These are phyloP conservation scores for Crithidia thermophila DNA, from an alignment of 208 protist species.

Conservation along the genomic window DNA sequence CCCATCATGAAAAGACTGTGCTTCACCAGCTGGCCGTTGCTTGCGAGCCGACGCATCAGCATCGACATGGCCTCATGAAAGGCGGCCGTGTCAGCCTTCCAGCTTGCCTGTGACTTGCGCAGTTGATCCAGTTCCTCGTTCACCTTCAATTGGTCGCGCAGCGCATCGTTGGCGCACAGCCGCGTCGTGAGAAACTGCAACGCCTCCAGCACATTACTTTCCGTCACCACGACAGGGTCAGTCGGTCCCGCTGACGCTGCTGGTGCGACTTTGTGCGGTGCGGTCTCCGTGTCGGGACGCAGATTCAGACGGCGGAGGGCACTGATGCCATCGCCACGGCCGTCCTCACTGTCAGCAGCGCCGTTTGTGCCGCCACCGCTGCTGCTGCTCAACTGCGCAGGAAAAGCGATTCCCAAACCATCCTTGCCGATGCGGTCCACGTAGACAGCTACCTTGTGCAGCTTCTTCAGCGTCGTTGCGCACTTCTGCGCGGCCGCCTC, in stretches of 20 bases:
- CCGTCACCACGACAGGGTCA: conserved; percentile 33
- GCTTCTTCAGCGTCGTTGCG: conserved; percentile 22
- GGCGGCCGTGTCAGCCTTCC: conserved; percentile 48
- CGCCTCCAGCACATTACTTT: conserved; percentile 57
- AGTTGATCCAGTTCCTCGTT: conserved; percentile 43
- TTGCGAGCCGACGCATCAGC: conserved; percentile 60
- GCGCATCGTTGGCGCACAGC: conserved; percentile 30
- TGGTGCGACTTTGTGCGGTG: background rate
- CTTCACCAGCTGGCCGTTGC: conserved; percentile 64
- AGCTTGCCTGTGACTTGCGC: conserved; percentile 33
- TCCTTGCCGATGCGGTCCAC: conserved; percentile 28
- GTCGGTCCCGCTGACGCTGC: background rate
- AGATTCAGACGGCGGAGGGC: conserved; percentile 30
- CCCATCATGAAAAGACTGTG: conserved; percentile 70
- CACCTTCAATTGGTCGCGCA: conserved; percentile 34
- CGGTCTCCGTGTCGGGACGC: conserved; percentile 4
- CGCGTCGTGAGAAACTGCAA: conserved; percentile 48
- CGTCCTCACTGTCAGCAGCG: background rate
- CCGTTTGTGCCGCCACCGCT: background rate
- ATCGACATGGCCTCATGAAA: conserved; percentile 68
- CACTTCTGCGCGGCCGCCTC: conserved; percentile 50
- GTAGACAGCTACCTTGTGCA: conserved; percentile 35
- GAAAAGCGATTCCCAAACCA: conserved; percentile 17
- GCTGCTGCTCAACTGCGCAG: background rate
- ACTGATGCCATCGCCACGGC: conserved; percentile 24